A percentile compares a stretch with the other conserved stretches of the same genome.
Conservation (phyloP, 1,284 basidiomycete genomes). For the Melampsora americana region DNA sequence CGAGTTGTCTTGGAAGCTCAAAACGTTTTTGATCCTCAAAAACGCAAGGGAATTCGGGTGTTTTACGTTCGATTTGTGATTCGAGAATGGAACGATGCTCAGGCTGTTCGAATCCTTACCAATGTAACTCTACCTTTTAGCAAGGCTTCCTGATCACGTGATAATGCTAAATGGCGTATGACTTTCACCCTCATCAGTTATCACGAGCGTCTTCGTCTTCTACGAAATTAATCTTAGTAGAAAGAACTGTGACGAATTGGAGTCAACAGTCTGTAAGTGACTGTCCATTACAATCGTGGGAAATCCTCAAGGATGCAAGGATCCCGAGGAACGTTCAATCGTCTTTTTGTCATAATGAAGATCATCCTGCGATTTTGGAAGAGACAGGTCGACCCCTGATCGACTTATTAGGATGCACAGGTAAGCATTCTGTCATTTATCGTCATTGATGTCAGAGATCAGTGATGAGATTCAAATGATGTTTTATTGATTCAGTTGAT, state of each 20-base stretch:
- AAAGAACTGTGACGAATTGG: conserved; percentile 42
- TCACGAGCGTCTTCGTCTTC: conserved; percentile 32
- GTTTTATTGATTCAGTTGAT: conserved; percentile 29
- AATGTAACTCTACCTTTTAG: conserved; percentile 4
- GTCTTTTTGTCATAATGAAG: conserved; percentile 33
- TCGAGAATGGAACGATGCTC: conserved; percentile 43
- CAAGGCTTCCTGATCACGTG: background rate
- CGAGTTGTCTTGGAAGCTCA: conserved; percentile 36
- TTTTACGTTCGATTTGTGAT: conserved; percentile 43
- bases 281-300: conserved; percentile 24
- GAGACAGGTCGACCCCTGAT: conserved; percentile 41
- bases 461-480: background rate
- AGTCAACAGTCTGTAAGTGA: conserved; percentile 21
- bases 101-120: conserved; percentile 25
- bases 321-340: conserved; percentile 27
- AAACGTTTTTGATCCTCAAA: conserved; percentile 40
- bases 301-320: conserved; percentile 30
- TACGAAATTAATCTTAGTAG: conserved; percentile 39
- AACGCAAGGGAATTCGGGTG: conserved; percentile 33
- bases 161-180: background rate
- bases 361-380: conserved; percentile 27
- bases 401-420: conserved; percentile 33
- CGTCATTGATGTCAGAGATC: background rate
- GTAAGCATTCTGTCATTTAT: background rate
- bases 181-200: conserved; percentile 8